Evolutionary conservation across 2,329 filamentous ascomycete genomes (phyloP).

Genomic region (Verticillium nonalfalfae): DNA sequence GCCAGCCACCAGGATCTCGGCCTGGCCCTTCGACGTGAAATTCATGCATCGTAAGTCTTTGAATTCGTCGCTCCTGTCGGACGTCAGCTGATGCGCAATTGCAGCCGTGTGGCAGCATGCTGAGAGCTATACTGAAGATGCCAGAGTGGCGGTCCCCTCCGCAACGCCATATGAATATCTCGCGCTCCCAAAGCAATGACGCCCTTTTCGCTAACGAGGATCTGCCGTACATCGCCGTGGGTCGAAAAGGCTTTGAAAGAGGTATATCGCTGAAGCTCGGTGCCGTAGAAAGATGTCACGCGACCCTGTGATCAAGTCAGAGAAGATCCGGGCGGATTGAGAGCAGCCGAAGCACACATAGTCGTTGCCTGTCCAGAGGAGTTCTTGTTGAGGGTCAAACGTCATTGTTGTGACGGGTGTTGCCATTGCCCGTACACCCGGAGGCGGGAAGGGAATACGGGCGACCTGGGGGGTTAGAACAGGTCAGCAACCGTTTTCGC

Average conservation of each 20-base stretch:
- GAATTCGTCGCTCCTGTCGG: constrained; percentile 55
- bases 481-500: constrained; percentile 4
- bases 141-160: constrained; percentile 81
- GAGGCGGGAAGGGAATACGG: constrained; percentile 74
- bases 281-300: constrained; percentile 81
- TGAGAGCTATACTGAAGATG: constrained; percentile 61
- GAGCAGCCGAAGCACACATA: constrained; percentile 50
- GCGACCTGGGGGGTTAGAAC: constrained; percentile 52
- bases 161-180: constrained; percentile 82
- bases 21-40: constrained; percentile 80
- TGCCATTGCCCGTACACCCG: constrained; percentile 62
- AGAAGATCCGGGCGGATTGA: neutral
- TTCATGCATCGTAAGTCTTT: constrained; percentile 89
- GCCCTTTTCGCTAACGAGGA: constrained; percentile 87
- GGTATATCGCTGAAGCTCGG: constrained; percentile 81
- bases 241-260: constrained; percentile 75
- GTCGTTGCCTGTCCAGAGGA: constrained; percentile 90
- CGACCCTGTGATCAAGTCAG: constrained; percentile 57
- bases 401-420: constrained; percentile 73
- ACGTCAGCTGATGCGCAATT: neutral
- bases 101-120: neutral
- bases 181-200: constrained; percentile 77
- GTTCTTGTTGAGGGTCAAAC: constrained; percentile 84
- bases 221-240: constrained; percentile 78
- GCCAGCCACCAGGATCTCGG: constrained; percentile 81